Evolutionary conservation across 2,329 filamentous ascomycete genomes (phyloP).

Genomic region (Xylariaceae sp.): DNA sequence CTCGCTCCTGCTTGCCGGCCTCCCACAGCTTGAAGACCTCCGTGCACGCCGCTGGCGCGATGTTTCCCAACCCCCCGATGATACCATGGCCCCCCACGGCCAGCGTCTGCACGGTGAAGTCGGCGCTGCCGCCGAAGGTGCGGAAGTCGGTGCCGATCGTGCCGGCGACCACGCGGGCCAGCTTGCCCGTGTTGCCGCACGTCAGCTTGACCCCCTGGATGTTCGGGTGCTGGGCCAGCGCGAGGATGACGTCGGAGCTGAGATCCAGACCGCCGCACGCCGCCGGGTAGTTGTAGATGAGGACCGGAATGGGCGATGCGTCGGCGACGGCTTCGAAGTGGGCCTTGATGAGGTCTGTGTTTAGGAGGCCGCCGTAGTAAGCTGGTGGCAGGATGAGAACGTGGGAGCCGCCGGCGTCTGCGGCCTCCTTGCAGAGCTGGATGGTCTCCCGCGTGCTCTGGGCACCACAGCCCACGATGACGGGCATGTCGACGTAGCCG

Average conservation of each 20-base stretch:
- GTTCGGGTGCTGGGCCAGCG: conserved; percentile 52
- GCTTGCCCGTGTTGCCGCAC: conserved; percentile 60
- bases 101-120: conserved; percentile 68
- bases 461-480: conserved; percentile 69
- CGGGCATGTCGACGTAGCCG: conserved; percentile 61
- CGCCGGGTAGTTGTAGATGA: conserved; percentile 77
- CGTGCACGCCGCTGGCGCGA: conserved; percentile 69
- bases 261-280: conserved; percentile 72
- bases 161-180: conserved; percentile 48
- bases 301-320: conserved; percentile 64
- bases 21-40: conserved; percentile 65
- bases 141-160: conserved; percentile 57
- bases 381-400: conserved; percentile 66
- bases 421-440: conserved; percentile 63
- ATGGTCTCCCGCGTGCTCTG: conserved; percentile 67
- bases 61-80: conserved; percentile 72
- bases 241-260: conserved; percentile 67
- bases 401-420: conserved; percentile 63
- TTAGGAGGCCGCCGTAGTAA: conserved; percentile 68
- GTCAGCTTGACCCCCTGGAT: conserved; percentile 61
- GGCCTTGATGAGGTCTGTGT: conserved; percentile 61
- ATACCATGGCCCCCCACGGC: conserved; percentile 67
- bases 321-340: conserved; percentile 70
- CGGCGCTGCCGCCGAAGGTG: conserved; percentile 68
- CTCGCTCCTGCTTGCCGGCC: conserved; percentile 62